Base-by-base conservation (phyloP, 129 eudicot species). In the Silybum marianum region DNA sequence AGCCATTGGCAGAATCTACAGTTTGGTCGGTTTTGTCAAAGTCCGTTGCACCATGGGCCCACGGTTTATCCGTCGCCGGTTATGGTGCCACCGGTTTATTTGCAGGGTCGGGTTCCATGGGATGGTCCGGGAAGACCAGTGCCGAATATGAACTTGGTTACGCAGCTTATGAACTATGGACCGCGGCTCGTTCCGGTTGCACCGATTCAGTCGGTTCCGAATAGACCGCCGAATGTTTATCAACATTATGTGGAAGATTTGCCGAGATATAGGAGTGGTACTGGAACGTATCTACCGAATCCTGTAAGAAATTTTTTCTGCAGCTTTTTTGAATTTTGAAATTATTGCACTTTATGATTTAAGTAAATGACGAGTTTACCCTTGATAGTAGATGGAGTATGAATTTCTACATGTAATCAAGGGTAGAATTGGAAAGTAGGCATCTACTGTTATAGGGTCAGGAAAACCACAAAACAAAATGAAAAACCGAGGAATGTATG, bases 1-100 rank as follows among this genome's bases (percentile, higher is more conserved):
- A 93, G 98, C 81, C 98, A 95, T 77, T 95, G 93, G 98, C 93
- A 91, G 82, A 95, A 92, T 81, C 77, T 95, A 84, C 99, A 95
- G 39, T 88, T 77, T 73, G 99, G 98, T 14, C 87, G 99, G 74
- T 82, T 75, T 80, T 95, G 98, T 80, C 99, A 95, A 83, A 87
- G 88, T 39, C 97, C 95, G 60, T 81, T 54, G 32, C 74, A 78
- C 51, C 89, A 74, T 8, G 91, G 88, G 42, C 95, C 96, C 78
- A 44, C 83, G 18, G 63, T 81, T 3, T 87, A 90, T 85, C 93
- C 89, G 21, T 89, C 99, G 9, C 93, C 98, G 7, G 85, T 89
- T 9, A 89, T 91, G 93, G 93, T 95, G n/a, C 99, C 97, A n/a
- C 97, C 99, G 51, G 85, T 78, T 74, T 90, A 88, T 83, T 74